Evolutionary conservation across 768 basidiomycete genomes (phyloP).

Genomic region (Tricholoma saponaceum): DNA sequence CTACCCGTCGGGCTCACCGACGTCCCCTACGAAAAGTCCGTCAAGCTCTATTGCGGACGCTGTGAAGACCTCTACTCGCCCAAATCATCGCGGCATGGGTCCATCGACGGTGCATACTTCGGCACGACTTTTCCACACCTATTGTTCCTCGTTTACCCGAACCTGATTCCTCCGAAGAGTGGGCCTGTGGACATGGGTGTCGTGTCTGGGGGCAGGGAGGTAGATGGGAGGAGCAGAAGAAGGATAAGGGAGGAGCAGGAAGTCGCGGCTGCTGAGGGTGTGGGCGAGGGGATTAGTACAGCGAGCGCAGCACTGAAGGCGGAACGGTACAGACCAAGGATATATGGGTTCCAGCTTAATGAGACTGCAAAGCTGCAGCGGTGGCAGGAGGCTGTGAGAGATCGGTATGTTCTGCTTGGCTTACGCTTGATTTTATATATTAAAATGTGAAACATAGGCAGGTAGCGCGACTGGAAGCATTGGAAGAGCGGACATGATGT

Average conservation of each 20-base stretch:
- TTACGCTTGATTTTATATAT: not conserved
- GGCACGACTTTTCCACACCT: conserved; percentile 98
- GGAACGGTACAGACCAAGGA: conserved; percentile 87
- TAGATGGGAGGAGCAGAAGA: conserved; percentile 32
- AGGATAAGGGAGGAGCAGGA: conserved; percentile 52
- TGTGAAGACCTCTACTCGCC: conserved; percentile 99
- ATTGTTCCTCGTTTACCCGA: conserved; percentile 94
- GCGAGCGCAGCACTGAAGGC: conserved; percentile 83
- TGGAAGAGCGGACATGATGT: conserved; percentile 27
- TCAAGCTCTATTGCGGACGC: conserved; percentile 97
- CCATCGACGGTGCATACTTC: conserved; percentile 98
- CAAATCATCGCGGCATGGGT: conserved; percentile 94
- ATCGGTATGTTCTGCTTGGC: conserved; percentile 51
- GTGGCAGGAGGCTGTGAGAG: conserved; percentile 94
- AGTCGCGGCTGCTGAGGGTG: conserved; percentile 47
- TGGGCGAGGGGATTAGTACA: conserved; percentile 71
- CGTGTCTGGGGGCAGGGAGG: conserved; percentile 21
- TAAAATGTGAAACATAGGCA: conserved; percentile 30
- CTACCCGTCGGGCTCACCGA: conserved; percentile 97
- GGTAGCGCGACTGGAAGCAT: conserved; percentile 44
- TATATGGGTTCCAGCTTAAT: conserved; percentile 96
- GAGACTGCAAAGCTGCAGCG: conserved; percentile 90
- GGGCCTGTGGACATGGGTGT: conserved; percentile 35
- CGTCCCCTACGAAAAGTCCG: conserved; percentile 97
- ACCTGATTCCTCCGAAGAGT: conserved; percentile 82